Evolutionary conservation across 139 green algal species (phyloP).

Genomic region (Chlamydomonas schloesseri): DNA sequence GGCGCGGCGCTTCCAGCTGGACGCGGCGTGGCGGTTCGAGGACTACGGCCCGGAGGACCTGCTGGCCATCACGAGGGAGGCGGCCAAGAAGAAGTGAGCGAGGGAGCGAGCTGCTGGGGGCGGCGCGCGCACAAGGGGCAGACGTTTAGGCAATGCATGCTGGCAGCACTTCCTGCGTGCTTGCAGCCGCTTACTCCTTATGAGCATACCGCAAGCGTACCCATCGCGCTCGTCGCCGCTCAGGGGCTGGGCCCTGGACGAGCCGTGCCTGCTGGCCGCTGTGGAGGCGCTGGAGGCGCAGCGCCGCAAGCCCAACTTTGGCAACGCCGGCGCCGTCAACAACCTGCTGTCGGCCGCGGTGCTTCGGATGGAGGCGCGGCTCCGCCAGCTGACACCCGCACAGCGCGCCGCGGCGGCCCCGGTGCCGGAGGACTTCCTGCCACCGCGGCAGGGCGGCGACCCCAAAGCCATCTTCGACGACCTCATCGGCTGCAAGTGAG

Average conservation of each 20-base stretch:
- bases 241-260: slow-evolving; percentile 49
- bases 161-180: no score
- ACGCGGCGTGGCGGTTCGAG: slow-evolving; percentile 47
- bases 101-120: neutral
- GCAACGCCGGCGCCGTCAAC: slow-evolving; percentile 66
- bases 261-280: slow-evolving; percentile 33
- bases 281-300: slow-evolving; percentile 51
- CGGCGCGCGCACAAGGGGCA: no score
- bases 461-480: slow-evolving; percentile 49
- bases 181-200: no score
- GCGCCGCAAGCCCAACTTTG: slow-evolving; percentile 65
- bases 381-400: neutral
- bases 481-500: slow-evolving; percentile 56
- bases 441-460: neutral
- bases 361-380: slow-evolving; percentile 45
- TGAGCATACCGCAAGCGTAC: no score
- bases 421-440: slow-evolving; percentile 51
- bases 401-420: slow-evolving; percentile 31
- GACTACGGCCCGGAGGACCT: slow-evolving; percentile 65
- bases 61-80: slow-evolving; percentile 50
- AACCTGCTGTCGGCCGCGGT: slow-evolving; percentile 57
- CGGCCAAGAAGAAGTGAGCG: slow-evolving; percentile 25
- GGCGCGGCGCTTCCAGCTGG: slow-evolving; percentile 62
- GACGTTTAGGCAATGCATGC: no score
- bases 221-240: no score